phyloP scores from a whole-genome alignment of 2,329 filamentous ascomycete species.

The Metarhizium album region DNA sequence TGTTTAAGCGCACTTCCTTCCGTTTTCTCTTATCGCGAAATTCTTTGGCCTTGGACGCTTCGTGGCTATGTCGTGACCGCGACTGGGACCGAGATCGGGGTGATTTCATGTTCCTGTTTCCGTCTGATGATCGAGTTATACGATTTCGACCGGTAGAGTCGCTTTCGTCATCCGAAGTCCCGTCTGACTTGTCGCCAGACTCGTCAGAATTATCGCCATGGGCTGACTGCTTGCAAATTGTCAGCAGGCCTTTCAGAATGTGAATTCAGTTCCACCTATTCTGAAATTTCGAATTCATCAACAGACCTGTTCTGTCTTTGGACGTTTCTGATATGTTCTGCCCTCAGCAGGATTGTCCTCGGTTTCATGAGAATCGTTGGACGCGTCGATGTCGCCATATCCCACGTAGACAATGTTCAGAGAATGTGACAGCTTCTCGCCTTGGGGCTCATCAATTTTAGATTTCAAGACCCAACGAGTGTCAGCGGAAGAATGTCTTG shows the following conservation, averaged over 20 bases:
- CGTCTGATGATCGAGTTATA: constrained; percentile 17
- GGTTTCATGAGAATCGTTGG: constrained; percentile 24
- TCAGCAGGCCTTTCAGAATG: not conserved
- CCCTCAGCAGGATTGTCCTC: constrained; percentile 22
- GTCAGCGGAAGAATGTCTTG: constrained; percentile 55
- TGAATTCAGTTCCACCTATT: not conserved
- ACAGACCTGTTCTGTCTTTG: constrained; percentile 17
- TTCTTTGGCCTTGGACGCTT: constrained; percentile 29
- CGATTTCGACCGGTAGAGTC: constrained; percentile 14
- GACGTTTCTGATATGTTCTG: constrained; percentile 25
- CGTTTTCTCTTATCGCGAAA: constrained; percentile 49
- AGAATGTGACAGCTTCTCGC: constrained; percentile 22
- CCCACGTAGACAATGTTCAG: constrained; percentile 50
- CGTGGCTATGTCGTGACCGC: constrained; percentile 15
- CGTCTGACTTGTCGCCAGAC: constrained; percentile 10
- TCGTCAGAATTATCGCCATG: not conserved
- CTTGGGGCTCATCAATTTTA: constrained; percentile 13
- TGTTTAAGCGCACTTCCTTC: constrained; percentile 57
- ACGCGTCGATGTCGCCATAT: constrained; percentile 38
- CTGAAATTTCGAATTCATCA: not conserved
- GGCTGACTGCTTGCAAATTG: not conserved
- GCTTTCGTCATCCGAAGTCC: constrained; percentile 12
- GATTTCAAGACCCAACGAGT: constrained; percentile 66
- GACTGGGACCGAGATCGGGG: constrained; percentile 23
- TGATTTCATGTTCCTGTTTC: constrained; percentile 5